These are phyloP conservation scores for Trichoderma sp. DNA, from an alignment of 2,329 filamentous ascomycete species.

Conservation along the genomic window DNA sequence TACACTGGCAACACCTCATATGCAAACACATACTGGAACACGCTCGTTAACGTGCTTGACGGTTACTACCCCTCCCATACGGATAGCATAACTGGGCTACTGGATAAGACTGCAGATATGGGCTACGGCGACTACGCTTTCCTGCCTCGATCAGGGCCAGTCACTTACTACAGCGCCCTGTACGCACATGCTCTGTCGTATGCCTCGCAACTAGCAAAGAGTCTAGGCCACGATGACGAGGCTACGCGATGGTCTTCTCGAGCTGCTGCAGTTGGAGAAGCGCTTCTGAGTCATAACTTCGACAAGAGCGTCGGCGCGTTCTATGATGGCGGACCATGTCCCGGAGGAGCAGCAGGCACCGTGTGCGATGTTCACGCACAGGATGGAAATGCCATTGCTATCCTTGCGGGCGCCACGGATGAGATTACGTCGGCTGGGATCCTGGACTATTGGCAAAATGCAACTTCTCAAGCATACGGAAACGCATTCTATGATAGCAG, in stretches of 20 bases:
- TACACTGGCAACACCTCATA: slow-evolving; percentile 52
- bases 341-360: slow-evolving; percentile 32
- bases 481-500: slow-evolving; percentile 57
- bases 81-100: slow-evolving; percentile 43
- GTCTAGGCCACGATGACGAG: slow-evolving; percentile 39
- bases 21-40: slow-evolving; percentile 46
- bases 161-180: slow-evolving; percentile 57
- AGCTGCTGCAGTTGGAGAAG: slow-evolving; percentile 40
- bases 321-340: slow-evolving; percentile 45
- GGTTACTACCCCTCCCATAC: slow-evolving; percentile 50
- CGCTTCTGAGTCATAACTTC: slow-evolving; percentile 46
- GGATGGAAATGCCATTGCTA: slow-evolving; percentile 54
- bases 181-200: slow-evolving; percentile 51
- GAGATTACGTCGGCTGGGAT: slow-evolving; percentile 40
- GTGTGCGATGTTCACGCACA: slow-evolving; percentile 48
- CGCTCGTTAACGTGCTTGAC: slow-evolving; percentile 48
- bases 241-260: slow-evolving; percentile 46
- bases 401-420: slow-evolving; percentile 43
- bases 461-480: slow-evolving; percentile 47
- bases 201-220: slow-evolving; percentile 48
- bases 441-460: slow-evolving; percentile 45
- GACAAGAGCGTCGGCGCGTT: slow-evolving; percentile 49
- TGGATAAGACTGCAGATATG: slow-evolving; percentile 44
- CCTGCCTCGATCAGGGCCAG: slow-evolving; percentile 48
- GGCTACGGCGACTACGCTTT: slow-evolving; percentile 57